Conservation (phyloP, 495 filamentous ascomycete genomes). For the Aspergillus homomorphus region DNA sequence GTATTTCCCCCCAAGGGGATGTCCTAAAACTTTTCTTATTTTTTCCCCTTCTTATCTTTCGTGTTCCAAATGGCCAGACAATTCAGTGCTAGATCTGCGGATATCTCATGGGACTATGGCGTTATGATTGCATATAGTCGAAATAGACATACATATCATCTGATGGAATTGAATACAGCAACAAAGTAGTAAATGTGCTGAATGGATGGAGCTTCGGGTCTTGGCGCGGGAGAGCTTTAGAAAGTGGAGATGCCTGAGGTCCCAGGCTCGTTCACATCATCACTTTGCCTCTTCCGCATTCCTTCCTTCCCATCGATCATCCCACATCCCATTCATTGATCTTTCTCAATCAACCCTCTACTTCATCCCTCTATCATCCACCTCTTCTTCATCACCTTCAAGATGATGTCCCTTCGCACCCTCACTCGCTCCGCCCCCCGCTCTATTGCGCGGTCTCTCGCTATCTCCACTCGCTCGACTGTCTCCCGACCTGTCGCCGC, state of each 20-base stretch:
- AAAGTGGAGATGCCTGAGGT: background rate
- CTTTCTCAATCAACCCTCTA: background rate
- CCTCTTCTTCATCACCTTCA: constrained; percentile 34
- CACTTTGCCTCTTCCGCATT: constrained; percentile 19
- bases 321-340: constrained; percentile 5
- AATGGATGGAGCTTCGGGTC: constrained; percentile 19
- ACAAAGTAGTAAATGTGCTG: constrained; percentile 11
- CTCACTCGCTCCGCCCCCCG: constrained; percentile 70
- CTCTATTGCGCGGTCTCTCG: constrained; percentile 57
- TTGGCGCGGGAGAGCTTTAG: constrained; percentile 27
- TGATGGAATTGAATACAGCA: constrained; percentile 4
- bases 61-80: constrained; percentile 11
- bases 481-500: constrained; percentile 46
- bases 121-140: constrained; percentile 9
- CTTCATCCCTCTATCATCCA: constrained; percentile 19
- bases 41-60: constrained; percentile 13
- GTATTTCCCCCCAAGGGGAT: constrained; percentile 69
- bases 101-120: constrained; percentile 25
- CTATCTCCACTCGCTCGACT: constrained; percentile 46
- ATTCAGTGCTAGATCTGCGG: background rate
- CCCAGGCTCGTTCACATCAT: constrained; percentile 35
- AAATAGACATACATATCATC: constrained; percentile 1
- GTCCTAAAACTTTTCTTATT: constrained; percentile 33
- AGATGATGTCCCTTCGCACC: constrained; percentile 74
- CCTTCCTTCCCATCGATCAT: background rate